A percentile compares a stretch with the other conserved stretches of the same genome.
phyloP scores from a whole-genome alignment of 148 eudicot genomes.

The Limonium bicolor region DNA sequence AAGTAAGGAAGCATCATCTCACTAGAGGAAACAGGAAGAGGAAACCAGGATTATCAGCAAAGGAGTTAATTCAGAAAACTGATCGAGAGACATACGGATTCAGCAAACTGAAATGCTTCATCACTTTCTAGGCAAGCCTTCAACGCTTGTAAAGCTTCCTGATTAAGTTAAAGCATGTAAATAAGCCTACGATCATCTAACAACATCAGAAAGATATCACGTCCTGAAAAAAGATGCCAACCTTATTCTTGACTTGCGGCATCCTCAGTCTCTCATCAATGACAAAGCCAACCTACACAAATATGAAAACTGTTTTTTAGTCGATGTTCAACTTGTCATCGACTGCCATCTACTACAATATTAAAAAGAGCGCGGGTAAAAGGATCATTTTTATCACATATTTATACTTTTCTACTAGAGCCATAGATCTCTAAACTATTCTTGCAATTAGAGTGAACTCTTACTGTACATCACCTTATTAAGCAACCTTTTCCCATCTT shows the following conservation, averaged over 20 bases:
- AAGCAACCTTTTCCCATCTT: conserved; percentile 70
- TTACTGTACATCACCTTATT: conserved; percentile 46
- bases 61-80: background rate
- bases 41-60: background rate
- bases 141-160: conserved; percentile 59
- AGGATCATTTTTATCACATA: no score
- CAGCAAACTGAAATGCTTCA: conserved; percentile 74
- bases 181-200: background rate
- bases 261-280: conserved; percentile 71
- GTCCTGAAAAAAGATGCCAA: conserved; percentile 5
- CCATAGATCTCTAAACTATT: background rate
- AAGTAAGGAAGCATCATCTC: background rate
- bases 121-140: conserved; percentile 51
- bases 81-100: conserved; percentile 23
- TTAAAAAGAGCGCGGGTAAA: background rate
- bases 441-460: background rate
- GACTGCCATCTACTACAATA: background rate
- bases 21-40: background rate
- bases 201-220: background rate
- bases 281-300: conserved; percentile 57
- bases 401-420: no score
- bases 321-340: background rate
- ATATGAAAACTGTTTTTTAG: background rate
- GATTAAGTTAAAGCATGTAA: conserved; percentile 3
- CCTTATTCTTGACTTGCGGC: conserved; percentile 72